Conservation (phyloP, 2,329 filamentous ascomycete genomes). For the Aspergillus clavatus region DNA sequence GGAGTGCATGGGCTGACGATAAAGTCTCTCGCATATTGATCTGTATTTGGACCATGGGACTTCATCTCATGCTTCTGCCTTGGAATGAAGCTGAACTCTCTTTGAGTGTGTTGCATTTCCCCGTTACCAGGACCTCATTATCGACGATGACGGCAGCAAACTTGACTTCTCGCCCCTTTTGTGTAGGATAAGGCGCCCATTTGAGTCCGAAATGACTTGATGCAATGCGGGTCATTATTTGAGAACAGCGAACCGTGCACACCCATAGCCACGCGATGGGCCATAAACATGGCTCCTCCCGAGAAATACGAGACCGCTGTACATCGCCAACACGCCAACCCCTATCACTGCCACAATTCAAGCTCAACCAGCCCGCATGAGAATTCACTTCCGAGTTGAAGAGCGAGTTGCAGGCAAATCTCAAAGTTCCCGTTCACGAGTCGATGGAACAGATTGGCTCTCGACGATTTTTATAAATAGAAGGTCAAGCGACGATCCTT, state of each 20-base stretch:
- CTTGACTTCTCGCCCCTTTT: background rate
- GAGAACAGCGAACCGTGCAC: background rate
- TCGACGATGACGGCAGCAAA: background rate
- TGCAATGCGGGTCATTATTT: background rate
- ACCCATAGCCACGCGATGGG: background rate
- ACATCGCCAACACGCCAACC: background rate
- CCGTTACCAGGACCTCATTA: background rate
- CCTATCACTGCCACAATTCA: background rate
- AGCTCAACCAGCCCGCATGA: no score
- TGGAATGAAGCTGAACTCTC: background rate
- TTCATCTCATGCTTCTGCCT: background rate
- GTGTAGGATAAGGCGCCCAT: background rate
- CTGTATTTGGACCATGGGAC: background rate
- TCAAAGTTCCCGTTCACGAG: background rate
- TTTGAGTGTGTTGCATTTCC: background rate
- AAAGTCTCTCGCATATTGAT: background rate
- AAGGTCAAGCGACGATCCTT: conserved; percentile 10
- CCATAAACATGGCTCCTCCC: background rate
- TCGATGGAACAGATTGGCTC: conserved; percentile 10
- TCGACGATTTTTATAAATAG: conserved; percentile 21
- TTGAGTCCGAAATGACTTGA: background rate
- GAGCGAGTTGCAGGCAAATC: background rate
- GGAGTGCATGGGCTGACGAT: background rate
- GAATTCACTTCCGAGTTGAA: background rate
- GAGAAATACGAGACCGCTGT: background rate